phyloP scores from a whole-genome alignment of 805 yeast genomes.

The Candida chilensis region DNA sequence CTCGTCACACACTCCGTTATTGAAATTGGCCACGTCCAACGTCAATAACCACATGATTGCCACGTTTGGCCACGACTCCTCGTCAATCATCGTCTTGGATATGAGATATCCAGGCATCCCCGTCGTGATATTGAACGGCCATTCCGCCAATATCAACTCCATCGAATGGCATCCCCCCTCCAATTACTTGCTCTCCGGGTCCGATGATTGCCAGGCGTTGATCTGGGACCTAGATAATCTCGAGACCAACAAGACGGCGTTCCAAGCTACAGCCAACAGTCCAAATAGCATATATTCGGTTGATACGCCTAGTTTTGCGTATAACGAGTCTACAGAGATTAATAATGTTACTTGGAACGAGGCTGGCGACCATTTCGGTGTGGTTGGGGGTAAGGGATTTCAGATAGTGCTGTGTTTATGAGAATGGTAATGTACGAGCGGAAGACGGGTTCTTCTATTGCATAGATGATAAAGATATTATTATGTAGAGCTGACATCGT shows the following conservation, averaged over 20 bases:
- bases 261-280: conserved; percentile 1
- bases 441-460: too few species aligned
- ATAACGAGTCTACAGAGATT: conserved; percentile 59
- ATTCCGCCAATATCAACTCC: conserved; percentile 57
- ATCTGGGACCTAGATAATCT: conserved; percentile 51
- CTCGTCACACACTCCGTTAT: conserved; percentile 42
- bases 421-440: conserved; percentile 16
- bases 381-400: conserved; percentile 57
- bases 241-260: conserved; percentile 1
- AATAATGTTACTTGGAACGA: conserved; percentile 71
- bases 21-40: conserved; percentile 71
- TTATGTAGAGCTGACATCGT: too few species aligned
- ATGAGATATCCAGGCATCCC: conserved; percentile 86
- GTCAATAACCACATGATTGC: conserved; percentile 79
- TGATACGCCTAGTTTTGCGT: conserved; percentile 35
- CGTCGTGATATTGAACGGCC: conserved; percentile 58
- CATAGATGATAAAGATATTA: too few species aligned
- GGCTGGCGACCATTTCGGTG: conserved; percentile 76
- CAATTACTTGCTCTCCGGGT: conserved; percentile 52
- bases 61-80: conserved; percentile 65
- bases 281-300: too few species aligned
- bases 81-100: conserved; percentile 63
- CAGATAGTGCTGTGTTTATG: conserved; percentile 46
- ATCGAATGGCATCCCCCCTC: conserved; percentile 80
- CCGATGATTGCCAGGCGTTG: conserved; percentile 67